phyloP scores from a whole-genome alignment of 169 alveolate genomes.

The Plasmodium gonderi region DNA sequence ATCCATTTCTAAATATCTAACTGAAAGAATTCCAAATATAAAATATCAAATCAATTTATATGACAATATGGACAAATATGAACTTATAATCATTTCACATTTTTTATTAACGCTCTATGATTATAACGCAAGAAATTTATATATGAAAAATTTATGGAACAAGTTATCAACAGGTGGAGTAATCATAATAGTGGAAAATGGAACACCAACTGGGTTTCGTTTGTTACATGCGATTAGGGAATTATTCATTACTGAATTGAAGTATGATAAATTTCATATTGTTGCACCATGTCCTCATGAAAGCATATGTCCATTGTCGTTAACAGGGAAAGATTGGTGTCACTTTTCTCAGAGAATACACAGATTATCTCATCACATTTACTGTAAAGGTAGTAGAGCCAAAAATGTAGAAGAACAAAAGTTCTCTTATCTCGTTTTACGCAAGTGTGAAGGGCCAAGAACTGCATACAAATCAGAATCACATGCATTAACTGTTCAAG shows the following conservation, averaged over 20 bases:
- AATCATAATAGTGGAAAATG: constrained; percentile 86
- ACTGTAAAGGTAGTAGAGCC: constrained; percentile 85
- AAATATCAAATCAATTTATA: constrained; percentile 79
- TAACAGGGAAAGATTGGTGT: constrained; percentile 93
- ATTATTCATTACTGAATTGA: constrained; percentile 87
- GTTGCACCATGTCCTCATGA: constrained; percentile 94
- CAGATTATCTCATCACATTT: constrained; percentile 88
- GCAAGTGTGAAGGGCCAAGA: constrained; percentile 85
- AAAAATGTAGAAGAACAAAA: constrained; percentile 87
- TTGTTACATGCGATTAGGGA: constrained; percentile 89
- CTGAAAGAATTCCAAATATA: constrained; percentile 72
- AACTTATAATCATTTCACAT: constrained; percentile 80
- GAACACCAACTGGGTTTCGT: constrained; percentile 93
- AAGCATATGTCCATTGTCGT: constrained; percentile 90
- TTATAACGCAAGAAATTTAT: constrained; percentile 72
- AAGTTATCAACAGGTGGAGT: constrained; percentile 75
- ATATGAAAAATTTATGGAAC: constrained; percentile 83
- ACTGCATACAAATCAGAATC: constrained; percentile 70
- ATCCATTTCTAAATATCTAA: constrained; percentile 76
- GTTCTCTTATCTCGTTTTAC: constrained; percentile 84
- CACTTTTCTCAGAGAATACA: constrained; percentile 89
- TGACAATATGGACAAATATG: constrained; percentile 69
- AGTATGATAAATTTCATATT: constrained; percentile 82
- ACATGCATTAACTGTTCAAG: constrained; percentile 79
- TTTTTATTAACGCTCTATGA: constrained; percentile 28